A percentile compares a stretch with the other conserved stretches of the same genome.
Conservation (phyloP, 2,329 filamentous ascomycete species). For the Tolypocladium album region DNA sequence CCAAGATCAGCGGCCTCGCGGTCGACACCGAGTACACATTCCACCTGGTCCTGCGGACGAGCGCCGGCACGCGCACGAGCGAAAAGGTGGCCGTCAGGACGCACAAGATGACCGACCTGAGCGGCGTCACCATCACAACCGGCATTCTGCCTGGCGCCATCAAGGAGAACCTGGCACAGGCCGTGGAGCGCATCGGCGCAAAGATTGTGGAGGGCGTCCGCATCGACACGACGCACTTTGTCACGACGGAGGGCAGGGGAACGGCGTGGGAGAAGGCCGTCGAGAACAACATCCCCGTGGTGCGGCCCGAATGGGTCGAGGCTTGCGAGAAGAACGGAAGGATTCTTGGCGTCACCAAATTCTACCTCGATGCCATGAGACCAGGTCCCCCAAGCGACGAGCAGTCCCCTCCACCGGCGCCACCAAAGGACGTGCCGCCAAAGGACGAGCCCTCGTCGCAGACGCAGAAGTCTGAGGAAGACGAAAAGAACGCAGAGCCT, state of each 20-base stretch:
- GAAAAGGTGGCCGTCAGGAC: constrained; percentile 80
- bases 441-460: constrained; percentile 10
- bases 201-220: constrained; percentile 83
- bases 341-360: constrained; percentile 88
- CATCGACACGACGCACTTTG: constrained; percentile 97
- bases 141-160: constrained; percentile 68
- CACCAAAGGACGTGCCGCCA: constrained; percentile 9
- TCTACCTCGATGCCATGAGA: constrained; percentile 76
- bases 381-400: constrained; percentile 30
- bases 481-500: constrained; percentile 4
- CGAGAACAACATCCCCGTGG: constrained; percentile 96
- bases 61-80: constrained; percentile 75
- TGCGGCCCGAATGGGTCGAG: constrained; percentile 92
- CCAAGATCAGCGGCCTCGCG: constrained; percentile 93
- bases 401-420: constrained; percentile 13
- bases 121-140: constrained; percentile 87
- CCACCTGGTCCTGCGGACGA: constrained; percentile 83
- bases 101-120: constrained; percentile 97
- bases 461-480: constrained; percentile 15
- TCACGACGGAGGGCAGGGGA: constrained; percentile 87
- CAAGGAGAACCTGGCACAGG: constrained; percentile 61
- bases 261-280: constrained; percentile 91
- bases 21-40: constrained; percentile 95
- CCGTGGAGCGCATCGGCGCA: constrained; percentile 81
- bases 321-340: constrained; percentile 90